Base-by-base conservation (phyloP, 2,329 filamentous ascomycete species). In the Alternaria sp. region DNA sequence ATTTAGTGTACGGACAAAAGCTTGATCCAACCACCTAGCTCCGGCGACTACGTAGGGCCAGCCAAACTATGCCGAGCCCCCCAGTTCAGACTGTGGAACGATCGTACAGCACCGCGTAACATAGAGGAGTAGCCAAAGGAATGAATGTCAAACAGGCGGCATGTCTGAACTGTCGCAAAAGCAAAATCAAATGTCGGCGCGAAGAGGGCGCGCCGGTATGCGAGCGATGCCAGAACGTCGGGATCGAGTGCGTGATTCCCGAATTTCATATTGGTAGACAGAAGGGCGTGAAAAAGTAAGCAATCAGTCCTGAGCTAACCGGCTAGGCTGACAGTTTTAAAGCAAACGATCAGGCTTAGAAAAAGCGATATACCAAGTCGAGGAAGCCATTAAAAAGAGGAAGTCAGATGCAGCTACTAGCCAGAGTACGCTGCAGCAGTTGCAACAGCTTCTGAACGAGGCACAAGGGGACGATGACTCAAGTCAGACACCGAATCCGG, bases 281-380 rank as follows among this genome's bases (percentile, higher is more conserved):
- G 70, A 91, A 91, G 71, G 90, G 89, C 23, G 89, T 91, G 60
- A 92, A 91, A 75, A 92, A 92, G 89, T 89, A 77, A 77, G 81
- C 41, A 26, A 13, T 7, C 5, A 24, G 13, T 31, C n/a, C 8
- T 34, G 6, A 13, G 21, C 7, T 1, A 26, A 14, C 8, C 44
- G 4, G 1, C 36, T 3, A 50, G 29, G 54, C 66, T 71, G 34
- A 67, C 58, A 14, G 0, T 31, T 0, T 51, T 4, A 21, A 62
- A 91, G 89, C 75, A 92, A 92, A 76, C 86, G 90, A 39, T 89
- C 87, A 14, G 90, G 90, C 0, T 78, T 92, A 29, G 89, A 91
- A 62, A 92, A 91, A 77, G 89, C 89, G 3, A 83, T 92, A 21
- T 87, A 86, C 69, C 89, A 91, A 70, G 88, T 92, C 60, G 88